Base-by-base conservation (phyloP, 2,329 filamentous ascomycete genomes). In the Rhynchosporium graminicola region DNA sequence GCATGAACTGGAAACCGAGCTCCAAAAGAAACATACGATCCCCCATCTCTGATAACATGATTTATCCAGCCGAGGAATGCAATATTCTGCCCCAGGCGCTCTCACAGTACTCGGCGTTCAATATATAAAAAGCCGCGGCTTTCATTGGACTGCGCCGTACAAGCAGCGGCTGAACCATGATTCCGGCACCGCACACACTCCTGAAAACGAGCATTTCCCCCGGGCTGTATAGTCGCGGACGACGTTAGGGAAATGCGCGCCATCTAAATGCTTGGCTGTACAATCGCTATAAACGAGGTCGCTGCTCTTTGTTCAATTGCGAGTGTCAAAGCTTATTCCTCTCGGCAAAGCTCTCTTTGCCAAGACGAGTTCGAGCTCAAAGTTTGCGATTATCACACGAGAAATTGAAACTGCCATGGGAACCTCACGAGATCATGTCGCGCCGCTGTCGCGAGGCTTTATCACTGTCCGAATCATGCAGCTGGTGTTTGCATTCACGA, bases 401-500 rank as follows among this genome's bases (percentile, higher is more conserved):
- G 20, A 20, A 46, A 46, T 4, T 20, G 20, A 6, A 46, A n/a
- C n/a, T 26, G 5, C 43, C 43, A 46, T 46, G 43, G 45, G 31
- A 2, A 5, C 33, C 33, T 55, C 51, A 42, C 31, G 20, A 26
- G 33, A 13, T 2, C 51, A 55, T 55, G 31, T 55, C 6, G 40
- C 29, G 15, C 15, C 51, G 15, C 36, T 55, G 6, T 33, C 51
- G 20, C 51, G 13, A n/a, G 51, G 51, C 26, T 55, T 55, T 15
- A 55, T 55, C 36, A 26, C 33, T 26, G 51, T 55, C 31, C 51
- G 29, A 8, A 55, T 55, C 31, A 6, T 55, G 10, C 51, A 55
- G 33, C 5, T 33, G 4, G n/a, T 55, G 7, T 55, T 55, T 15
- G 26, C 51, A 40, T 10, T 55, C 51, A 28, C 26, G 8, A 55